Evolutionary conservation across 306 rosid genomes (phyloP).

Genomic region (Erythrophleum fordii): DNA sequence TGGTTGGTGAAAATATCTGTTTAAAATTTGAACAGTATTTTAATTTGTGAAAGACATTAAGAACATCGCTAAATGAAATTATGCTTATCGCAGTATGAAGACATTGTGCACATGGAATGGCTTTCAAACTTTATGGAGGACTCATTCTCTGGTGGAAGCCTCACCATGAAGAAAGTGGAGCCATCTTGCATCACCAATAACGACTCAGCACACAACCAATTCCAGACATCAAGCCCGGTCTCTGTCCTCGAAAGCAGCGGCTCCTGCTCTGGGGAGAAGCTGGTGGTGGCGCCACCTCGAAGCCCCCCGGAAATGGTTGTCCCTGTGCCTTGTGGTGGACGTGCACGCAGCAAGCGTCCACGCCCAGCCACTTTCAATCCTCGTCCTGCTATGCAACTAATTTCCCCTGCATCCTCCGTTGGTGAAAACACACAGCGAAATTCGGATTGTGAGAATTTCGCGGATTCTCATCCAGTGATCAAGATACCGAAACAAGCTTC

Average conservation of each 20-base stretch:
- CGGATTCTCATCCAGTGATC: conserved; percentile 62
- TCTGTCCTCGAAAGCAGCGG: conserved; percentile 95
- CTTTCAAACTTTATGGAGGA: conserved; percentile 89
- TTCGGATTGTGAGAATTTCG: conserved; percentile 72
- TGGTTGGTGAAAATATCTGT: neutral
- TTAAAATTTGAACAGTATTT: neutral
- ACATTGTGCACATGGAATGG: conserved; percentile 94
- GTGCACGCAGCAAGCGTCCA: conserved; percentile 96
- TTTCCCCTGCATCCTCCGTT: conserved; percentile 85
- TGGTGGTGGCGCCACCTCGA: conserved; percentile 31
- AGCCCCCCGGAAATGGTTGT: conserved; percentile 58
- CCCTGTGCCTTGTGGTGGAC: conserved; percentile 69
- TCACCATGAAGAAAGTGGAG: conserved; percentile 71
- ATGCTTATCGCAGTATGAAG: conserved; percentile 69
- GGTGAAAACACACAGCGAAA: conserved; percentile 60
- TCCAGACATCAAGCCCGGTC: conserved; percentile 81
- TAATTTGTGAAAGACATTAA: neutral
- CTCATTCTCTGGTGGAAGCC: conserved; percentile 78
- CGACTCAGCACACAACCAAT: conserved; percentile 61
- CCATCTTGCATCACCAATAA: conserved; percentile 44
- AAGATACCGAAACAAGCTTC: conserved; percentile 43
- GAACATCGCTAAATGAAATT: neutral
- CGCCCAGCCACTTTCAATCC: conserved; percentile 87
- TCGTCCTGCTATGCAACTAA: conserved; percentile 68
- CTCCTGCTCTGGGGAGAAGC: conserved; percentile 74